These are phyloP conservation scores for Ustilago bromivora DNA, from an alignment of 1,284 basidiomycete genomes.

Conservation along the genomic window DNA sequence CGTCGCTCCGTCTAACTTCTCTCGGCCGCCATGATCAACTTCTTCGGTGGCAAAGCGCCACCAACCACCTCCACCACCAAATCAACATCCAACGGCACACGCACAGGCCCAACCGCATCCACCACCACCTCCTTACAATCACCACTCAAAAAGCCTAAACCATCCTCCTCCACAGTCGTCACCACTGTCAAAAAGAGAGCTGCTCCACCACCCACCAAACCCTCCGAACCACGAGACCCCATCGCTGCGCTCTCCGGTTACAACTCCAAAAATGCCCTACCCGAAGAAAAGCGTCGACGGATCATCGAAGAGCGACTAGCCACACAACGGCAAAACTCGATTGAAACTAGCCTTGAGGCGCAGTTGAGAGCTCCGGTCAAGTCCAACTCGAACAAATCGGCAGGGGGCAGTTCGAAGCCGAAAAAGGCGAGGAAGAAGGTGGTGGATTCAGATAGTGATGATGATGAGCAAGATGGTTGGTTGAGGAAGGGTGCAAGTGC, in stretches of 20 bases:
- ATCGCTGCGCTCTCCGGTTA: conserved; percentile 44
- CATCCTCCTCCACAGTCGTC: conserved; percentile 34
- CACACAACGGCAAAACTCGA: conserved; percentile 44
- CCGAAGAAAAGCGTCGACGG: conserved; percentile 50
- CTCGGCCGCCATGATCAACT: conserved; percentile 42
- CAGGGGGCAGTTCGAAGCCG: conserved; percentile 4
- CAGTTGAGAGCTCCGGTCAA: conserved; percentile 31
- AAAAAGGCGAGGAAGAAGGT: conserved; percentile 31
- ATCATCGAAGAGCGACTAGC: conserved; percentile 54
- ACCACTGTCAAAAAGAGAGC: conserved; percentile 42
- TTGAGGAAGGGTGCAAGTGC: conserved; percentile 21
- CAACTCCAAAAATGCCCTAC: conserved; percentile 47
- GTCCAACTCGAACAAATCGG: conserved; percentile 21
- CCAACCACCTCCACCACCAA: conserved; percentile 14
- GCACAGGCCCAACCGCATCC: conserved; percentile 6
- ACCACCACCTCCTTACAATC: conserved; percentile 11
- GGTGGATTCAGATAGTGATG: conserved; percentile 22
- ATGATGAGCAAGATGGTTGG: conserved; percentile 15
- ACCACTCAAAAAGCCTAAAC: conserved; percentile 37
- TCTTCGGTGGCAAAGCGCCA: conserved; percentile 40
- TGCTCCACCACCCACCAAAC: conserved; percentile 20
- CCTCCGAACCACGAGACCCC: conserved; percentile 37
- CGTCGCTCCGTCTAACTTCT: neutral
- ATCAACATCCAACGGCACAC: conserved; percentile 10
- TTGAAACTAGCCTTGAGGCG: conserved; percentile 38